Evolutionary conservation across 2,329 filamentous ascomycete genomes (phyloP).

Genomic region (Fusarium tuaranense): DNA sequence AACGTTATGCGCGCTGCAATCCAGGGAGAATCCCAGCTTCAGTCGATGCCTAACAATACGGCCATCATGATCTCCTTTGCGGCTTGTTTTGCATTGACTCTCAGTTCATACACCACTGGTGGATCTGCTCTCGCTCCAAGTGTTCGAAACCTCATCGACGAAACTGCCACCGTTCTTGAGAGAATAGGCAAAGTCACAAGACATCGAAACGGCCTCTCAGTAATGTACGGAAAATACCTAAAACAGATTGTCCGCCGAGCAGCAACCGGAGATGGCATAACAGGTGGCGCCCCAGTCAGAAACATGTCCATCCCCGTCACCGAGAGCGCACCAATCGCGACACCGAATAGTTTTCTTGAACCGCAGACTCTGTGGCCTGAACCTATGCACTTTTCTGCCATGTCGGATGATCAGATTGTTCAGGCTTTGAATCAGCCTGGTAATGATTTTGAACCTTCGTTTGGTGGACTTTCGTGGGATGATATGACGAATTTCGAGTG

Average conservation of each 20-base stretch:
- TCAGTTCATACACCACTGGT: conserved; percentile 69
- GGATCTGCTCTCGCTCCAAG: conserved; percentile 71
- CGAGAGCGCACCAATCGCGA: conserved; percentile 34
- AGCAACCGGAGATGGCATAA: conserved; percentile 33
- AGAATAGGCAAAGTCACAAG: conserved; percentile 74
- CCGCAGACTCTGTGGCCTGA: conserved; percentile 57
- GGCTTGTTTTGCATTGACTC: conserved; percentile 74
- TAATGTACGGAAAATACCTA: conserved; percentile 60
- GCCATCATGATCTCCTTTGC: conserved; percentile 84
- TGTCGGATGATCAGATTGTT: conserved; percentile 77
- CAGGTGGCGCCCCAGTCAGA: conserved; percentile 25
- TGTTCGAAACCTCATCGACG: conserved; percentile 73
- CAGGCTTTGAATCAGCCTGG: conserved; percentile 74
- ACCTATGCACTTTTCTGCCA: conserved; percentile 72
- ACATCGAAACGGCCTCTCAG: conserved; percentile 75
- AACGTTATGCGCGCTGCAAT: conserved; percentile 81
- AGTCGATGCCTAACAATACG: conserved; percentile 83
- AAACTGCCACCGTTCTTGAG: conserved; percentile 76
- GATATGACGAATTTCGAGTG: conserved; percentile 70
- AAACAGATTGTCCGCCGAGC: conserved; percentile 58
- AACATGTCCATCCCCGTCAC: conserved; percentile 28
- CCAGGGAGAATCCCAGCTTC: conserved; percentile 75
- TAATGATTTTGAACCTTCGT: conserved; percentile 66
- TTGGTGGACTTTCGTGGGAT: conserved; percentile 68
- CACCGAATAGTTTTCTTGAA: conserved; percentile 43